Percentiles rank a stretch among this genome's conserved stretches.
phyloP scores from a whole-genome alignment of 805 yeast genomes.

The Candida palmyrensis region DNA sequence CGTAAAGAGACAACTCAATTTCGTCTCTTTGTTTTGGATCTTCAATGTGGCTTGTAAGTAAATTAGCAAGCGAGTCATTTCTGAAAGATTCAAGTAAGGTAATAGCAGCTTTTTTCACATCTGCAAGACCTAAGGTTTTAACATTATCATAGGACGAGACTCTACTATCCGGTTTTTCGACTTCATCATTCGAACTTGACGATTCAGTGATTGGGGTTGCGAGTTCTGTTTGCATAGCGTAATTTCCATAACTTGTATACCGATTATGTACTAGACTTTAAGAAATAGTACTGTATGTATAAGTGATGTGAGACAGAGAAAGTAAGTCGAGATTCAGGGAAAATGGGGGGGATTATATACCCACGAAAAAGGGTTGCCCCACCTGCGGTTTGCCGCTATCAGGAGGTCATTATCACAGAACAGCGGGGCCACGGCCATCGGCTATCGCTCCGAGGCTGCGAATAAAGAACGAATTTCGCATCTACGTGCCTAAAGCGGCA shows the following conservation, averaged over 20 bases:
- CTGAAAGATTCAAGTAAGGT: constrained; percentile 33
- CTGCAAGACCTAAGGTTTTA: constrained; percentile 14
- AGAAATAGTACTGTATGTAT: constrained; percentile 3
- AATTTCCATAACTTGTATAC: constrained; percentile 5
- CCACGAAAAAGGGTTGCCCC: too few species aligned
- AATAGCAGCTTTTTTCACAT: constrained; percentile 29
- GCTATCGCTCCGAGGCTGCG: too few species aligned
- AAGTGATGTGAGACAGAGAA: too few species aligned
- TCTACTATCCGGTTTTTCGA: constrained; percentile 4
- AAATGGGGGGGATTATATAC: too few species aligned
- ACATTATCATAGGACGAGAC: constrained; percentile 5
- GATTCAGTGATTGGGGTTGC: constrained; percentile 4
- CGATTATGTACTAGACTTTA: constrained; percentile 4
- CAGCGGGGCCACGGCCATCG: too few species aligned
- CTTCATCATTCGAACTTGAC: constrained; percentile 6
- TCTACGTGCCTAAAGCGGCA: too few species aligned
- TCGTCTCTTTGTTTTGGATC: constrained; percentile 11
- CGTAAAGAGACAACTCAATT: constrained; percentile 40
- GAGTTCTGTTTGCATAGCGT: constrained; percentile 5
- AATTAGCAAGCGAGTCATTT: constrained; percentile 29
- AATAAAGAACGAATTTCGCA: too few species aligned
- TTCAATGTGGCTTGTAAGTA: constrained; percentile 22
- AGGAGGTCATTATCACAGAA: too few species aligned
- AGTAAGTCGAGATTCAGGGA: too few species aligned
- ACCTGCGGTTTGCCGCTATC: too few species aligned